These are phyloP conservation scores for Penicillium fuscoglaucum DNA, from an alignment of 2,329 filamentous ascomycete genomes.

Conservation along the genomic window DNA sequence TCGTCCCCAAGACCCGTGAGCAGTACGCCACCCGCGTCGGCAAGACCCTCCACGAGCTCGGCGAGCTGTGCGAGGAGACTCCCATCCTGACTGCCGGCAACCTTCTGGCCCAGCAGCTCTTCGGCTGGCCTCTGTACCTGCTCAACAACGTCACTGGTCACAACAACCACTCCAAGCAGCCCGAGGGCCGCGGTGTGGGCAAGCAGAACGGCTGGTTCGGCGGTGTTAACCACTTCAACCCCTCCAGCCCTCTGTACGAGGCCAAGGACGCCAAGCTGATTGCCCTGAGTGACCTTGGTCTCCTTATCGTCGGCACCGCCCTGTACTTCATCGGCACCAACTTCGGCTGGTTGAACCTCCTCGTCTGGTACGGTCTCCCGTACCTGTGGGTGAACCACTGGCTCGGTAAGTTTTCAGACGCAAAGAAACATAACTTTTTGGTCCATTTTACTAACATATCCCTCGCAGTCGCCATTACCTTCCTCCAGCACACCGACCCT, in stretches of 20 bases:
- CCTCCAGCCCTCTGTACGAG: conserved; percentile 85
- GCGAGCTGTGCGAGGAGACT: conserved; percentile 91
- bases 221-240: conserved; percentile 95
- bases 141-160: conserved; percentile 92
- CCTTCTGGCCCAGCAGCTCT: conserved; percentile 80
- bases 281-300: conserved; percentile 79
- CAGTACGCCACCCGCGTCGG: conserved; percentile 75
- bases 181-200: conserved; percentile 88
- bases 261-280: conserved; percentile 87
- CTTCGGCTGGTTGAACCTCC: conserved; percentile 81
- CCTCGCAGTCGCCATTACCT: conserved; percentile 83
- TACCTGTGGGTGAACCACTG: conserved; percentile 99
- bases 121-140: conserved; percentile 93
- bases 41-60: conserved; percentile 73
- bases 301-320: conserved; percentile 61
- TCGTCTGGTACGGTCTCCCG: conserved; percentile 92
- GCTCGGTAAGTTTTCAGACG: conserved; percentile 69
- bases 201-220: conserved; percentile 78
- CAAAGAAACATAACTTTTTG: not conserved
- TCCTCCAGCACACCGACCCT: conserved; percentile 94
- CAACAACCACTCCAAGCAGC: conserved; percentile 87
- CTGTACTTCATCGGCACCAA: conserved; percentile 70
- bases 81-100: conserved; percentile 75
- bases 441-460: conserved; percentile 10
- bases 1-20: conserved; percentile 88